Percentiles rank a stretch among this genome's conserved stretches.
Evolutionary conservation across 2,329 filamentous ascomycete genomes (phyloP).

Genomic region (Claviceps digitariae): DNA sequence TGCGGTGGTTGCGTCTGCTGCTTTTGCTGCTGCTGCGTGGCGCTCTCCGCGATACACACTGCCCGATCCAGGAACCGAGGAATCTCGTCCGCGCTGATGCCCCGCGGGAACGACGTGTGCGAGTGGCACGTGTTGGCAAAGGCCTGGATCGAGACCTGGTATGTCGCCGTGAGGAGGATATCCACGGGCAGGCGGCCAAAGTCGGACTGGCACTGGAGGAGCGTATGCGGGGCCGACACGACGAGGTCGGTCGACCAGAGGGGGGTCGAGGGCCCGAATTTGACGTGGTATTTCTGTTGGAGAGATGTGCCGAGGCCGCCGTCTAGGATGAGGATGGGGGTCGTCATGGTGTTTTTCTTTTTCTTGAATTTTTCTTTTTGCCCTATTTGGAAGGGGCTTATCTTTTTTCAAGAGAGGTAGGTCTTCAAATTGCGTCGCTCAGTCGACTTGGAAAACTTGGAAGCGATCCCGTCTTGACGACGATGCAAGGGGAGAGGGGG

Average conservation of each 20-base stretch:
- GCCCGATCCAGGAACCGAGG: slow-evolving; percentile 29
- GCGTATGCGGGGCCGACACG: slow-evolving; percentile 35
- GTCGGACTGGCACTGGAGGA: slow-evolving; percentile 40
- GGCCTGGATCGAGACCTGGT: slow-evolving; percentile 46
- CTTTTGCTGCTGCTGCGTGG: slow-evolving; percentile 8
- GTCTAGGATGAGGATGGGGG: slow-evolving; percentile 35
- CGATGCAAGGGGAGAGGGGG: background rate
- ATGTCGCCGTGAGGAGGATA: slow-evolving; percentile 53
- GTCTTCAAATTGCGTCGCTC: too few species aligned
- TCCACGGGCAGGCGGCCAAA: slow-evolving; percentile 45
- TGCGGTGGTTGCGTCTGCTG: background rate
- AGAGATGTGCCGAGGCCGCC: slow-evolving; percentile 56
- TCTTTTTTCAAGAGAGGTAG: background rate
- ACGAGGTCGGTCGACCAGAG: slow-evolving; percentile 58
- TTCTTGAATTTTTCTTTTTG: background rate
- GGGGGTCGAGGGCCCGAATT: slow-evolving; percentile 39
- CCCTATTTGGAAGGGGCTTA: background rate
- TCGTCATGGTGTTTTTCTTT: background rate
- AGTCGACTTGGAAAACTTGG: too few species aligned
- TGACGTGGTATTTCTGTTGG: slow-evolving; percentile 39
- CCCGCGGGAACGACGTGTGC: slow-evolving; percentile 26
- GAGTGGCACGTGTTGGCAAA: slow-evolving; percentile 33
- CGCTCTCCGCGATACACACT: slow-evolving; percentile 27
- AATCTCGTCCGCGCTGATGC: slow-evolving; percentile 27
- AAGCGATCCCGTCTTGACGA: too few species aligned